Conservation (phyloP, 768 basidiomycete species). For the Plicaturopsis crispa region DNA sequence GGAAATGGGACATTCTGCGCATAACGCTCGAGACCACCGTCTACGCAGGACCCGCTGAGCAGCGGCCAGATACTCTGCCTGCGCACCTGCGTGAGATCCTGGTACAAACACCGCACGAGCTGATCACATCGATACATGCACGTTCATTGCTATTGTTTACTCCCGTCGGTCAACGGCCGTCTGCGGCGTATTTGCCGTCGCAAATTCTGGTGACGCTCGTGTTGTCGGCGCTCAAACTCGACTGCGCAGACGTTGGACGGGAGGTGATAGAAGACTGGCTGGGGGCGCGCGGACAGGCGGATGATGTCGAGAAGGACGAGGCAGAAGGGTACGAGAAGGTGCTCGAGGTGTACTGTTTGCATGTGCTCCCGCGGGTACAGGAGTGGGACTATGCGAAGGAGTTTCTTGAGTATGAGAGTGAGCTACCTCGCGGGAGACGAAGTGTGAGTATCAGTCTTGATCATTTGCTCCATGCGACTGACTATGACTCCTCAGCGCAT, state of each 20-base stretch:
- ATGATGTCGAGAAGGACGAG: constrained; percentile 19
- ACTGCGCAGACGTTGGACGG: constrained; percentile 52
- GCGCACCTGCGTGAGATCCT: constrained; percentile 43
- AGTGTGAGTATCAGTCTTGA: constrained; percentile 33
- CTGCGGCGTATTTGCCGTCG: constrained; percentile 55
- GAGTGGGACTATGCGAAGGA: constrained; percentile 79
- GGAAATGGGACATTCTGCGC: constrained; percentile 84
- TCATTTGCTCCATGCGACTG: constrained; percentile 5
- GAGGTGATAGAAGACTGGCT: constrained; percentile 77
- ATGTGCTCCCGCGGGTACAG: constrained; percentile 61
- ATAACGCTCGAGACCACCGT: constrained; percentile 76
- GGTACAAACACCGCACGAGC: constrained; percentile 48
- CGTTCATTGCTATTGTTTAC: constrained; percentile 68
- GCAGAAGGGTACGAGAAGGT: constrained; percentile 65
- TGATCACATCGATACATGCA: constrained; percentile 47
- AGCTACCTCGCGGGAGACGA: constrained; percentile 42
- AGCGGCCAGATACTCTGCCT: constrained; percentile 37
- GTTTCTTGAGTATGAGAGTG: constrained; percentile 67
- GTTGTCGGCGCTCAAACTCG: constrained; percentile 62
- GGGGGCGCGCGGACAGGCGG: constrained; percentile 40
- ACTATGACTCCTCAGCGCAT: constrained; percentile 19
- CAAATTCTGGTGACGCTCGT: constrained; percentile 65
- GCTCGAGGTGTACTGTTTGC: constrained; percentile 68
- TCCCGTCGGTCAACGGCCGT: constrained; percentile 35
- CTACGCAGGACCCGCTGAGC: constrained; percentile 44